Conservation (phyloP, 352 stramenopile genomes). For the Phytophthora syringae region DNA sequence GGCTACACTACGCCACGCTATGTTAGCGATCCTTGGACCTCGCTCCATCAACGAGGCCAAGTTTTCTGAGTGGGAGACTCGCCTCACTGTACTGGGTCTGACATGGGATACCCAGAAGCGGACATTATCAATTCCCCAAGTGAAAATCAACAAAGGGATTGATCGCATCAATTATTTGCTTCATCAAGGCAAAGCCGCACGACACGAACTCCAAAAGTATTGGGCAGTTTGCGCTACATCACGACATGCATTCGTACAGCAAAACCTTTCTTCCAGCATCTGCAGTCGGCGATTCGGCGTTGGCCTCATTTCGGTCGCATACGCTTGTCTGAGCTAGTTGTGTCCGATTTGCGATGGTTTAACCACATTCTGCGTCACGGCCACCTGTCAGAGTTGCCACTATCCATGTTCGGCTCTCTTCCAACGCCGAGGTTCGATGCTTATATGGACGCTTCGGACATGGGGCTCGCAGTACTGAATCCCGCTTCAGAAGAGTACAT, state of each 20-base stretch:
- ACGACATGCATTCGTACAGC: too few relatives aligned
- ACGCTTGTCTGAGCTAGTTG: too few relatives aligned
- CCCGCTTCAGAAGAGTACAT: conserved; percentile 4
- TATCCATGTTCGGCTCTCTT: neutral
- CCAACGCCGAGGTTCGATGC: neutral
- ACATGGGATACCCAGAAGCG: conserved; percentile 1
- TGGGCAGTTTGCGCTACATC: too few relatives aligned
- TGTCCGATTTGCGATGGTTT: too few relatives aligned
- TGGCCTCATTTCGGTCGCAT: too few relatives aligned
- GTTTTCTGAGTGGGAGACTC: conserved; percentile 15
- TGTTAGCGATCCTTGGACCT: conserved; percentile 26
- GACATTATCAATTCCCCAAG: conserved; percentile 3
- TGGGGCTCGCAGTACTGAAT: conserved; percentile 8
- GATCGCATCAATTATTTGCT: neutral
- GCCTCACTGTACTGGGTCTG: conserved; percentile 13
- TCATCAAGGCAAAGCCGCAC: too few relatives aligned
- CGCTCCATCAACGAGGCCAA: conserved; percentile 31
- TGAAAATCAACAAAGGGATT: conserved; percentile 18
- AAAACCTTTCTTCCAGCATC: too few relatives aligned
- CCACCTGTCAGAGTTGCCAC: neutral
- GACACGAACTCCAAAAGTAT: too few relatives aligned
- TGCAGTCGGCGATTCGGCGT: too few relatives aligned
- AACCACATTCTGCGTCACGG: neutral
- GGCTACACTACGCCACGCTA: conserved; percentile 6
- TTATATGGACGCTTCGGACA: conserved; percentile 1